Evolutionary conservation across 345 rosid genomes (phyloP).

Genomic region (Abelmoschus esculentus): DNA sequence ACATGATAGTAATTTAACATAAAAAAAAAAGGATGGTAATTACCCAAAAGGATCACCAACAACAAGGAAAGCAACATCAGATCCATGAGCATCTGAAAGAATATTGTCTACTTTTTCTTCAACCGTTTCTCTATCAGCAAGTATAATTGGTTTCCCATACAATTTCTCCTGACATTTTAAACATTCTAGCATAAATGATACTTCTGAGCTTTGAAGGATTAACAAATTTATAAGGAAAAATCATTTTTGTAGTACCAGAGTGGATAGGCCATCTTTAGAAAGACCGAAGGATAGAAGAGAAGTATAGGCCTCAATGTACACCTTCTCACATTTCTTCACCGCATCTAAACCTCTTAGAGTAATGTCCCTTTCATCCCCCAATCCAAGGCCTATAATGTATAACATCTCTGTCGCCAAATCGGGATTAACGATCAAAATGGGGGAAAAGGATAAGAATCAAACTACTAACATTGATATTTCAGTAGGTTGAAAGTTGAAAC

Average conservation of each 20-base stretch:
- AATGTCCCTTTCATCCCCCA: slow-evolving; percentile 79
- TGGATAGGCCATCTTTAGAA: slow-evolving; percentile 64
- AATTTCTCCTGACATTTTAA: slow-evolving; percentile 44
- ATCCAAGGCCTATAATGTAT: slow-evolving; percentile 73
- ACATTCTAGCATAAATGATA: neutral
- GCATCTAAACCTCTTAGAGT: slow-evolving; percentile 80
- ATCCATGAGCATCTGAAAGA: slow-evolving; percentile 41
- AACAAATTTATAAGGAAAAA: neutral
- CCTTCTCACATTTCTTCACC: slow-evolving; percentile 60
- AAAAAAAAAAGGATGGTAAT: neutral
- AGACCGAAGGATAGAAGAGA: slow-evolving; percentile 88
- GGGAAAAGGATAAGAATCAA: neutral
- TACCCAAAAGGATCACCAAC: slow-evolving; percentile 98
- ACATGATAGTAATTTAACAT: neutral
- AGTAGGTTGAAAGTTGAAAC: neutral
- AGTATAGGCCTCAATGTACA: slow-evolving; percentile 90
- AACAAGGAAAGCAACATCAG: slow-evolving; percentile 74
- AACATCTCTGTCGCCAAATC: slow-evolving; percentile 32
- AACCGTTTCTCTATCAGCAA: slow-evolving; percentile 91
- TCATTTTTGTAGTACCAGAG: slow-evolving; percentile 32
- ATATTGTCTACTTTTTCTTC: slow-evolving; percentile 74
- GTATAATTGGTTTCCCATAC: slow-evolving; percentile 51
- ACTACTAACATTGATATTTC: neutral
- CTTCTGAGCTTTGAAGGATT: neutral
- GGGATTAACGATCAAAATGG: neutral